Conservation (phyloP, 495 filamentous ascomycete genomes). For the Clavariopsis aquatica region DNA sequence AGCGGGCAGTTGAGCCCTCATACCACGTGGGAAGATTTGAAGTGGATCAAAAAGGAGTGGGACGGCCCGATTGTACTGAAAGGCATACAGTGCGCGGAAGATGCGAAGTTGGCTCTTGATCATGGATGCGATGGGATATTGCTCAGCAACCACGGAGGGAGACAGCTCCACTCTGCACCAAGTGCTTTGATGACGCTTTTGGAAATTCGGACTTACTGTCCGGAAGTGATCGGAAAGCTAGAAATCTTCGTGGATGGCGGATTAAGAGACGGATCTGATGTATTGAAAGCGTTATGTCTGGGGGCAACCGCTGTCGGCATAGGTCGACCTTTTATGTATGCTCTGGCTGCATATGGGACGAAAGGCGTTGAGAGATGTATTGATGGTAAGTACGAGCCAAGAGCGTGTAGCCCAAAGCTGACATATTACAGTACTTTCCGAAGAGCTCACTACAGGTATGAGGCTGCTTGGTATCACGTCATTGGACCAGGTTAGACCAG, state of each 20-base stretch:
- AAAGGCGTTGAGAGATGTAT: constrained; percentile 26
- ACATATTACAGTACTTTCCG: constrained; percentile 18
- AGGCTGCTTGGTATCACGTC: constrained; percentile 30
- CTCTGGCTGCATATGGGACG: constrained; percentile 27
- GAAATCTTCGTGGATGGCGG: constrained; percentile 33
- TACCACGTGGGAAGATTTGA: constrained; percentile 29
- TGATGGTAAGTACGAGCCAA: constrained; percentile 21
- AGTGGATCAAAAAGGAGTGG: constrained; percentile 34
- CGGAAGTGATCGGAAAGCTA: constrained; percentile 26
- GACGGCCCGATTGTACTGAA: constrained; percentile 30
- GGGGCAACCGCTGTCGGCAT: constrained; percentile 32
- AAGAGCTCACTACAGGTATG: constrained; percentile 32
- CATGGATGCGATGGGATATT: constrained; percentile 25
- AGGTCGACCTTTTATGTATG: constrained; percentile 31
- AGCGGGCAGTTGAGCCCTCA: constrained; percentile 25
- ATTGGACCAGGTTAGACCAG: constrained; percentile 20
- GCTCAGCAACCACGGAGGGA: constrained; percentile 32
- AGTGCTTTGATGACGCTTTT: constrained; percentile 28
- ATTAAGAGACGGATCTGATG: constrained; percentile 24
- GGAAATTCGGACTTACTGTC: constrained; percentile 32
- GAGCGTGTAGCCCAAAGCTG: neutral
- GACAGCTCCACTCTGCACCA: constrained; percentile 27
- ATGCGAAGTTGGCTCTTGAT: constrained; percentile 28
- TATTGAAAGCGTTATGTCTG: constrained; percentile 31
- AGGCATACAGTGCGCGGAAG: constrained; percentile 31